Evolutionary conservation across 345 rosid species (phyloP), one percentile per base, ranked within the genome.

Genomic region (Luvunga scandens): DNA sequence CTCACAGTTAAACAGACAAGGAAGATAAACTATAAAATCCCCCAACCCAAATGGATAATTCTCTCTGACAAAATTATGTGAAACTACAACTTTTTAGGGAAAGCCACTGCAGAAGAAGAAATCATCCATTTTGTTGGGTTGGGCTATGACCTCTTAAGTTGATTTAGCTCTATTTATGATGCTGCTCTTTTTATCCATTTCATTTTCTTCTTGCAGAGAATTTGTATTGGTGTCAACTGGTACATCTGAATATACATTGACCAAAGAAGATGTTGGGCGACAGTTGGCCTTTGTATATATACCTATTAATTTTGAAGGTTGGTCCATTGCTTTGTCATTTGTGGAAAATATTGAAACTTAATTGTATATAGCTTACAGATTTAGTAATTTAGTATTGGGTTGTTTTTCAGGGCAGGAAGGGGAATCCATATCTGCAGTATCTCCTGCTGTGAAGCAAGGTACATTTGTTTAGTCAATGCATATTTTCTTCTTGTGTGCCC

Each of bases 281-380:
- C 85, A 83, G 55, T 81, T 95, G 73, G 89, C 90, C 70, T 95
- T 95, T 86, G 86, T 87, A 55, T 95, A 93, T 76, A 83, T 93
- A 80, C 99, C 99, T 70, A 90, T 90, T 79, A 95, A 93, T 82
- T 92, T 95, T 80, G 98, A 95, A 90, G 99, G 99, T 95, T 77
- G 7, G 81, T 84, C 78, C 66, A 59, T 73, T 61, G 34, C 53
- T 7, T 28, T 81, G 71, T 69, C 77, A 25, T 73, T 77, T 71
- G 34, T 69, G 28, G 42, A 66, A 75, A 24, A 27, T 39, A 25
- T 69, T 73, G 53, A 55, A 53, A 45, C 66, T 73, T 83, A 62
- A 39, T 73, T 63, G 68, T 61, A n/a, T 81, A 36, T 18, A 13
- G 24, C 45, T 72, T 9, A 4, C 67, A 27, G 62, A 66, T 81